A percentile compares a stretch with the other conserved stretches of the same genome.
phyloP scores from a whole-genome alignment of 1,284 basidiomycete species.

The Irpex sp. region DNA sequence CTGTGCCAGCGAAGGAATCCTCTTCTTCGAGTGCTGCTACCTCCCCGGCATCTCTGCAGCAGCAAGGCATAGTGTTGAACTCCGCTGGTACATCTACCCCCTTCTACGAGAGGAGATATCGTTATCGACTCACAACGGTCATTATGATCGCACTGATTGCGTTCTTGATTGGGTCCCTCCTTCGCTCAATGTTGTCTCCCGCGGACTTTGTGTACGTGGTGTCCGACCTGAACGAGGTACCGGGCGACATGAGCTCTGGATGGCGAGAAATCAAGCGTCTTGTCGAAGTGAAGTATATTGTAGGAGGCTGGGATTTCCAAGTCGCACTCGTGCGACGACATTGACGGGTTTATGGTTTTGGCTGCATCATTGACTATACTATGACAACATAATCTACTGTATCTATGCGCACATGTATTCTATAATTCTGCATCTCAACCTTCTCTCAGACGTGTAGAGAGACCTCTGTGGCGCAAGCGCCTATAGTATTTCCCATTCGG shows the following conservation, averaged over 20 bases:
- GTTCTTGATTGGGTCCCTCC: constrained; percentile 87
- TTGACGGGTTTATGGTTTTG: constrained; percentile 25
- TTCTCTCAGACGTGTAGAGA: too few species aligned
- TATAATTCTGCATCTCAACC: background rate
- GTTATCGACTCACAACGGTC: constrained; percentile 56
- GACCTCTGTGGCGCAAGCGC: background rate
- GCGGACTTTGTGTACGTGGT: constrained; percentile 90
- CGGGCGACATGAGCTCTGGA: constrained; percentile 44
- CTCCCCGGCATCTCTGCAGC: background rate
- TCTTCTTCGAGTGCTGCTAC: background rate
- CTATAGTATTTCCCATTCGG: background rate
- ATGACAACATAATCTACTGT: constrained; percentile 1
- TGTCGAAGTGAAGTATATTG: constrained; percentile 73
- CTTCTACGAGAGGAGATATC: background rate
- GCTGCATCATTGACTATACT: background rate
- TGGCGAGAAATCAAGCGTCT: constrained; percentile 85
- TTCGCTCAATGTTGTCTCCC: constrained; percentile 83
- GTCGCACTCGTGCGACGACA: constrained; percentile 75
- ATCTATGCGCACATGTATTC: constrained; percentile 2
- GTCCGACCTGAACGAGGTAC: constrained; percentile 46
- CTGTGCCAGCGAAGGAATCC: constrained; percentile 7
- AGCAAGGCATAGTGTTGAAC: background rate
- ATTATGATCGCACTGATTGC: constrained; percentile 83
- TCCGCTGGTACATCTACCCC: background rate
- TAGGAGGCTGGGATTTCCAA: constrained; percentile 80